Conservation (phyloP, 1,284 basidiomycete species). For the Cronartium quercuum region DNA sequence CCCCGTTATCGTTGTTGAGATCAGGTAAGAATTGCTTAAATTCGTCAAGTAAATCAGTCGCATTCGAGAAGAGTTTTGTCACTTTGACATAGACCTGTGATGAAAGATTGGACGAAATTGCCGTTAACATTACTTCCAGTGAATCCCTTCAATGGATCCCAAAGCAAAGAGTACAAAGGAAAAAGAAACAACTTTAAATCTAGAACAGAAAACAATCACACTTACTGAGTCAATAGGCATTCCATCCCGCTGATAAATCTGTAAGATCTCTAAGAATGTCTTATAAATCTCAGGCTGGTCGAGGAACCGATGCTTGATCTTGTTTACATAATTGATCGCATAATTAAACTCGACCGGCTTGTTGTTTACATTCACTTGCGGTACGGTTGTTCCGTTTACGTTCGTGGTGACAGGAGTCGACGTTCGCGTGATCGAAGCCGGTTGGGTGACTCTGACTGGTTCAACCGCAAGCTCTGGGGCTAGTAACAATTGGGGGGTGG, state of each 20-base stretch:
- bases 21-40: conserved; percentile 39
- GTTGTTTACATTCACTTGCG: conserved; percentile 16
- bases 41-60: conserved; percentile 31
- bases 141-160: background rate
- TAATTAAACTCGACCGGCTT: conserved; percentile 39
- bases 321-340: conserved; percentile 39
- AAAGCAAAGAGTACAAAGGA: background rate
- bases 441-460: conserved; percentile 14
- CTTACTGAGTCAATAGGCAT: conserved; percentile 35
- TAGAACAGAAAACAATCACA: background rate
- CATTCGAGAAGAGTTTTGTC: conserved; percentile 26
- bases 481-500: background rate
- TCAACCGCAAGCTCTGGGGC: background rate
- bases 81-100: conserved; percentile 36
- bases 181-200: background rate
- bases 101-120: background rate
- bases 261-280: conserved; percentile 37
- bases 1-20: conserved; percentile 8
- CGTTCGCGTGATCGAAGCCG: background rate
- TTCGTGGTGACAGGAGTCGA: background rate
- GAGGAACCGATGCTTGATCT: conserved; percentile 37
- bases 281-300: conserved; percentile 39
- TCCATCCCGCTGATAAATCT: conserved; percentile 38
- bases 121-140: no score
- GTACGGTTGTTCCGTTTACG: background rate